Percentiles rank a stretch among this genome's conserved stretches.
Evolutionary conservation across 2,329 filamentous ascomycete genomes (phyloP).

Genomic region (Penicillium palitans): DNA sequence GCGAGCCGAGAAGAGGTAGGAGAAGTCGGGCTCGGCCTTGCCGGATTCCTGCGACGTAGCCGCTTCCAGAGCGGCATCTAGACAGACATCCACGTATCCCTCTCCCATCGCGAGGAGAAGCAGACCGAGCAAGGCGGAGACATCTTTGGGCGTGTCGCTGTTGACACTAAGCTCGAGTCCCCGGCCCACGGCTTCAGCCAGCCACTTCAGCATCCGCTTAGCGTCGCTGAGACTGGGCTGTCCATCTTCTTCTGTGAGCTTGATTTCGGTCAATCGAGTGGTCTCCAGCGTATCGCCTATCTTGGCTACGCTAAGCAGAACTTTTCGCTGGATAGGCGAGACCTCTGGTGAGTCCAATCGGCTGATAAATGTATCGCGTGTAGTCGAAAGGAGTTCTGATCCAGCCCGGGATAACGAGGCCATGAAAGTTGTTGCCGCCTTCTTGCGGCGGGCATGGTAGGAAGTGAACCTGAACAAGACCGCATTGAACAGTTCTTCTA

Average conservation of each 20-base stretch:
- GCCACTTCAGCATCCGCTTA: slow-evolving; percentile 98
- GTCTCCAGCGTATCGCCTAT: slow-evolving; percentile 68
- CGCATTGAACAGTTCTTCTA: slow-evolving; percentile 84
- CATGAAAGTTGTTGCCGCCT: slow-evolving; percentile 88
- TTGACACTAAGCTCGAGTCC: slow-evolving; percentile 86
- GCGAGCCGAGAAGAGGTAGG: slow-evolving; percentile 75
- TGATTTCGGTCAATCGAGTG: slow-evolving; percentile 75
- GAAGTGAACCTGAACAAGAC: slow-evolving; percentile 94
- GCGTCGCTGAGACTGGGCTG: slow-evolving; percentile 77
- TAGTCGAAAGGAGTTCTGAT: slow-evolving; percentile 81
- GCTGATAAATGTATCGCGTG: slow-evolving; percentile 88
- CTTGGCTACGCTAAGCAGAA: slow-evolving; percentile 86
- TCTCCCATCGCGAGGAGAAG: slow-evolving; percentile 86
- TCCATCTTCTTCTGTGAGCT: slow-evolving; percentile 88
- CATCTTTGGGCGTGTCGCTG: slow-evolving; percentile 90
- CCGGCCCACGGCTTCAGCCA: slow-evolving; percentile 89
- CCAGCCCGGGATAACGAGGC: slow-evolving; percentile 86
- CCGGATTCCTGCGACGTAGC: slow-evolving; percentile 73
- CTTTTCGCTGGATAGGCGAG: slow-evolving; percentile 81
- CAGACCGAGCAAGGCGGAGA: slow-evolving; percentile 78
- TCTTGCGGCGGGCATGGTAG: slow-evolving; percentile 80
- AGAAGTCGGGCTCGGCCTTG: slow-evolving; percentile 84
- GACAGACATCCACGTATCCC: slow-evolving; percentile 67
- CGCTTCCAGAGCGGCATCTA: slow-evolving; percentile 71
- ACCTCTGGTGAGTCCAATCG: slow-evolving; percentile 85